phyloP scores from a whole-genome alignment of 129 eudicot genomes.

The Flaveria trinervia region DNA sequence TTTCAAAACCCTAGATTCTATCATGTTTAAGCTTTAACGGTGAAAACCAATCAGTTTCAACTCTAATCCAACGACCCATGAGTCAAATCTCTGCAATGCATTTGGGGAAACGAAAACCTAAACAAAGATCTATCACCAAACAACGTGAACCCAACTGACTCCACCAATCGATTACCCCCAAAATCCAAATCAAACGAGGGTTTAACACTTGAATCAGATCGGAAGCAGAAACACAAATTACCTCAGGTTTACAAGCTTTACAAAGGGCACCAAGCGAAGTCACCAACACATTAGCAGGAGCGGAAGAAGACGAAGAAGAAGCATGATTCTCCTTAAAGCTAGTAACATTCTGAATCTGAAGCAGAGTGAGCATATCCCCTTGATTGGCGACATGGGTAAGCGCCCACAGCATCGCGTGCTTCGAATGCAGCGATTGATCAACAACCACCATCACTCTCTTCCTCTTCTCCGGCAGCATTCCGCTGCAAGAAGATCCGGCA shows the following conservation, averaged over 20 bases:
- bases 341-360: slow-evolving; percentile 48
- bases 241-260: slow-evolving; percentile 92
- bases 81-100: too few species aligned
- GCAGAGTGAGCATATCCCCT: slow-evolving; percentile 81
- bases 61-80: too few species aligned
- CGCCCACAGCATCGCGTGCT: slow-evolving; percentile 97
- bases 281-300: slow-evolving; percentile 47
- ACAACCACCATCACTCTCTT: slow-evolving; percentile 94
- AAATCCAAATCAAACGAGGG: not conserved
- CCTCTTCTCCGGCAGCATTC: slow-evolving; percentile 42
- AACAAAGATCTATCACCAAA: not conserved
- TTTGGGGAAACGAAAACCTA: not conserved
- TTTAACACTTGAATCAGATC: not conserved
- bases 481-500: not conserved
- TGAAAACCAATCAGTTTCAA: too few species aligned
- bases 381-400: slow-evolving; percentile 88
- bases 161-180: not conserved
- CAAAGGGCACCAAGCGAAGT: slow-evolving; percentile 76
- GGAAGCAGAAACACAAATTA: not conserved
- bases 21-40: too few species aligned
- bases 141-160: too few species aligned
- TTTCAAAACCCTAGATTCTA: not conserved
- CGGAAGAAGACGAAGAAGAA: slow-evolving; percentile 1
- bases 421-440: slow-evolving; percentile 73
- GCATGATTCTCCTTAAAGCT: not conserved